These are phyloP conservation scores for Fusarium solani-melongenae DNA, from an alignment of 2,329 filamentous ascomycete species.

Conservation along the genomic window DNA sequence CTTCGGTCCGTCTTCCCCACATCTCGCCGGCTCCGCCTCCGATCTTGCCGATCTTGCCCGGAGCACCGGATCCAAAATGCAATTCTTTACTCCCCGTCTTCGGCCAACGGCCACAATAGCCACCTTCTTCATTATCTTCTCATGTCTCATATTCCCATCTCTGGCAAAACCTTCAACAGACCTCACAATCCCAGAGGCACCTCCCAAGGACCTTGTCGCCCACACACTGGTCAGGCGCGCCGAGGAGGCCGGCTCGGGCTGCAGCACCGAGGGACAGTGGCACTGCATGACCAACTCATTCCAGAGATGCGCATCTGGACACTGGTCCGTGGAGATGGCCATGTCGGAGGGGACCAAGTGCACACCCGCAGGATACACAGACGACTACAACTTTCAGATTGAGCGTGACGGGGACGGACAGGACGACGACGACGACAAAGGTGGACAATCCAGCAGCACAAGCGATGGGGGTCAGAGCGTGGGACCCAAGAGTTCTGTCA, in stretches of 20 bases:
- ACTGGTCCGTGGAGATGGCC: slow-evolving; percentile 57
- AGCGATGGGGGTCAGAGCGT: slow-evolving; percentile 17
- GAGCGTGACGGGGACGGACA: slow-evolving; percentile 41
- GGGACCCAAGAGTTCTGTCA: background rate
- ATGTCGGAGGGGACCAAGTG: slow-evolving; percentile 60
- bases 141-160: slow-evolving; percentile 7
- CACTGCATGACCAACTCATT: slow-evolving; percentile 62
- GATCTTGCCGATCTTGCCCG: slow-evolving; percentile 13
- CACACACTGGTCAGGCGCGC: slow-evolving; percentile 30
- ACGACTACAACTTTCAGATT: slow-evolving; percentile 51
- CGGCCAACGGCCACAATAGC: slow-evolving; percentile 2
- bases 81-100: background rate
- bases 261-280: slow-evolving; percentile 63
- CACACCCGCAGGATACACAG: slow-evolving; percentile 54
- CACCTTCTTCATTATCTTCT: slow-evolving; percentile 16
- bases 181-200: background rate
- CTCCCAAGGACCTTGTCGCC: background rate
- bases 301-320: slow-evolving; percentile 62
- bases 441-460: background rate
- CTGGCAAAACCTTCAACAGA: slow-evolving; percentile 8
- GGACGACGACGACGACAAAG: background rate
- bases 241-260: slow-evolving; percentile 52
- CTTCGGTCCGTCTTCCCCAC: slow-evolving; percentile 19
- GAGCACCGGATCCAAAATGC: slow-evolving; percentile 21
- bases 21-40: slow-evolving; percentile 23